phyloP scores from a whole-genome alignment of 2,329 filamentous ascomycete genomes.

The Diaporthe longicolla region DNA sequence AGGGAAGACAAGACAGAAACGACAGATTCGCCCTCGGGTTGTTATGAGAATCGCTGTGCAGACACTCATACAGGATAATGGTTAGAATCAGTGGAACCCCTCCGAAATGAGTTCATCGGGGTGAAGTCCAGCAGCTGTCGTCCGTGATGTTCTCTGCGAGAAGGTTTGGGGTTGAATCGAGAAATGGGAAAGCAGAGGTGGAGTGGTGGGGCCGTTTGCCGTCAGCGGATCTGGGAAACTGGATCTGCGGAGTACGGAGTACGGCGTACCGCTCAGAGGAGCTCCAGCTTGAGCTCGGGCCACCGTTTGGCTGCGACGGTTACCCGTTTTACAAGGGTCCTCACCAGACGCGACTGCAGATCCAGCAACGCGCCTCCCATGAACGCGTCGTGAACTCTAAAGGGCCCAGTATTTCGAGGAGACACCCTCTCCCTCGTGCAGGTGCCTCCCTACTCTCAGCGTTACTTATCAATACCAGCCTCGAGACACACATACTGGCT shows the following conservation, averaged over 20 bases:
- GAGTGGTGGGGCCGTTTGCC: not conserved
- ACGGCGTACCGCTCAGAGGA: not conserved
- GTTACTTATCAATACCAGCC: not conserved
- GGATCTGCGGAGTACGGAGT: too few relatives aligned
- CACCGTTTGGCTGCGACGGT: not conserved
- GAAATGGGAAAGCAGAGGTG: not conserved
- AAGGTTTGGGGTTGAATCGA: too few relatives aligned
- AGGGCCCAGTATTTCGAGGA: constrained; percentile 12
- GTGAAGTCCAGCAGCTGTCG: too few relatives aligned
- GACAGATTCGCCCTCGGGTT: too few relatives aligned
- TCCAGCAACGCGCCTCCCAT: constrained; percentile 24
- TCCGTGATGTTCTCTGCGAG: too few relatives aligned
- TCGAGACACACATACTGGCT: not conserved
- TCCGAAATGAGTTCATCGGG: too few relatives aligned
- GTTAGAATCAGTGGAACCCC: too few relatives aligned
- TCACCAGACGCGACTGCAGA: constrained; percentile 18
- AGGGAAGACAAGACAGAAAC: too few relatives aligned
- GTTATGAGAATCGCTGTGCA: too few relatives aligned
- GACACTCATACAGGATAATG: too few relatives aligned
- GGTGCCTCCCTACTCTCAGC: not conserved
- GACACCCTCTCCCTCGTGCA: not conserved
- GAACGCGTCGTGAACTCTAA: constrained; percentile 31
- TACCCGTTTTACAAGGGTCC: not conserved
- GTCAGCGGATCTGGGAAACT: not conserved
- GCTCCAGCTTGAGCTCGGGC: constrained; percentile 23